Conservation (phyloP, 2,329 filamentous ascomycete genomes). For the Sarocladium kiliense region DNA sequence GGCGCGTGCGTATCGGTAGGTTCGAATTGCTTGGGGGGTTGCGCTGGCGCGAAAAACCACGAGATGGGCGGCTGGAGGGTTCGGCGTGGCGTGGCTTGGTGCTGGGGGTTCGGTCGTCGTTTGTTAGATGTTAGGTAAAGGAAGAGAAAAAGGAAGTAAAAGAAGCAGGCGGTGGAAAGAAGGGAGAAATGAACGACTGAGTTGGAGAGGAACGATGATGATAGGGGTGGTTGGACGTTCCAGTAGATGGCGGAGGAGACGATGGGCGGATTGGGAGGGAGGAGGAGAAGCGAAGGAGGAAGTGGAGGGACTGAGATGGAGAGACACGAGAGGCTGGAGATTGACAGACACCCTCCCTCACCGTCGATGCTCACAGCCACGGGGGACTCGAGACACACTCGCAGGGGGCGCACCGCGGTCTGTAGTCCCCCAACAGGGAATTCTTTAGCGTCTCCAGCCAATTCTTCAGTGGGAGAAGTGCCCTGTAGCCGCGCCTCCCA, state of each 20-base stretch:
- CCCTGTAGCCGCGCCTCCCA: not conserved
- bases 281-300: not conserved
- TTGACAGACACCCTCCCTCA: not conserved
- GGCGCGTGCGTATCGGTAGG: slow-evolving; percentile 1
- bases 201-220: slow-evolving; percentile 6
- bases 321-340: slow-evolving; percentile 5
- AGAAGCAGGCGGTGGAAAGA: not conserved
- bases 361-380: not conserved
- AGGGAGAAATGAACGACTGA: slow-evolving; percentile 6
- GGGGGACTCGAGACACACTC: not conserved
- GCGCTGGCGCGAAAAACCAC: slow-evolving; percentile 7
- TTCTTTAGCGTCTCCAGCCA: not conserved
- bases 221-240: slow-evolving; percentile 9
- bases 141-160: not conserved
- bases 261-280: slow-evolving; percentile 3
- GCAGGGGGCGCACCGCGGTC: not conserved
- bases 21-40: not conserved
- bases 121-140: not conserved
- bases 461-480: not conserved
- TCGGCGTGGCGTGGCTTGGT: not conserved
- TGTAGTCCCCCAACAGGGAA: not conserved
- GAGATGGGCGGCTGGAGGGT: not conserved
- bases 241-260: slow-evolving; percentile 6
- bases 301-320: not conserved
- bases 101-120: not conserved